phyloP scores from a whole-genome alignment of 129 eudicot species.

The Silybum marianum region DNA sequence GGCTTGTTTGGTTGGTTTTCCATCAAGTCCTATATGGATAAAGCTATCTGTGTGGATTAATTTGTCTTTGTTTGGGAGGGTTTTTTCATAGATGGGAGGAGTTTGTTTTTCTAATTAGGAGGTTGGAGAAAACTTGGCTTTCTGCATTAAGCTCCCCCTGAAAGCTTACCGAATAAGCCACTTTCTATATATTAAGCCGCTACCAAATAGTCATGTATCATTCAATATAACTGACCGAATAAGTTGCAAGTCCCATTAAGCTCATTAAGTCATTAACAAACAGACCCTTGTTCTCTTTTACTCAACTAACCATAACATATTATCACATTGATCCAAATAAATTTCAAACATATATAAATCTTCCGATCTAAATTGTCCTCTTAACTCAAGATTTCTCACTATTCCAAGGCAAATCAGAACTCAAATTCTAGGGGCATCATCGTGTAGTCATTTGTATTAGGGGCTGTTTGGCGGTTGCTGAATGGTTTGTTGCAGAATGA shows the following conservation, averaged over 20 bases:
- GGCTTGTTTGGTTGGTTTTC: not conserved
- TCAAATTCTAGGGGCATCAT: constrained; percentile 1
- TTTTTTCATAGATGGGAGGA: not conserved
- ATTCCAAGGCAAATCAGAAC: not conserved
- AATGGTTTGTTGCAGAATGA: no score
- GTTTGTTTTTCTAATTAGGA: not conserved
- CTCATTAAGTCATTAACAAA: not conserved
- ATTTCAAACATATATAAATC: not conserved
- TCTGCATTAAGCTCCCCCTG: not conserved
- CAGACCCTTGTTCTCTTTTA: not conserved
- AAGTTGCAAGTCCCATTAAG: not conserved
- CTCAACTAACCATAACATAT: not conserved
- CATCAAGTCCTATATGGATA: not conserved
- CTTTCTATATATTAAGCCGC: not conserved
- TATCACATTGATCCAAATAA: not conserved
- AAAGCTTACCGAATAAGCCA: not conserved
- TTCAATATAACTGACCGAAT: not conserved
- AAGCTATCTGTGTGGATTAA: not conserved
- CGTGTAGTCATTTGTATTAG: not conserved
- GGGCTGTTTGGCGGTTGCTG: no score
- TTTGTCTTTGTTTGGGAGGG: not conserved
- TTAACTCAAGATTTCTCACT: not conserved
- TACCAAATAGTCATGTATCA: not conserved
- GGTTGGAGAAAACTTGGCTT: not conserved
- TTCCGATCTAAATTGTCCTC: not conserved